phyloP scores from a whole-genome alignment of 106 monocot genomes.

The Dendrobium catenatum region DNA sequence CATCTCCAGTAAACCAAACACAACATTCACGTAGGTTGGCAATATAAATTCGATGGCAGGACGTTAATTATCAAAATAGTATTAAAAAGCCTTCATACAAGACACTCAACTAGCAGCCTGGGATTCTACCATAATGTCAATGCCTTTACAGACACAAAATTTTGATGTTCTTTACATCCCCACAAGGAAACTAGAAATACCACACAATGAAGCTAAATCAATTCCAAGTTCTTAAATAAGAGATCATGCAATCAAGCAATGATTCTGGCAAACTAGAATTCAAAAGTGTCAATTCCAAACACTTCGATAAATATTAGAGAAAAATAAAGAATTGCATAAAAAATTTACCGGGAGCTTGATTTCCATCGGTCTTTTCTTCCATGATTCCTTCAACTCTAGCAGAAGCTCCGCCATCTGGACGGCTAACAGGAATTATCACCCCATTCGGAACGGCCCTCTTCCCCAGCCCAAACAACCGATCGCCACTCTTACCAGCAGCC shows the following conservation, averaged over 20 bases:
- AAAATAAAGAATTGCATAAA: neutral
- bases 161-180: neutral
- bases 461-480: neutral
- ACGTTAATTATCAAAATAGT: neutral
- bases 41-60: neutral
- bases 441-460: slow-evolving; percentile 8
- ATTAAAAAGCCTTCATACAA: neutral
- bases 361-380: neutral
- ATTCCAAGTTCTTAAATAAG: neutral
- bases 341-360: neutral
- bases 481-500: slow-evolving; percentile 6
- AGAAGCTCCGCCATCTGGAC: neutral
- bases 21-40: neutral
- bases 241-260: neutral
- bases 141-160: neutral
- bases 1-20: neutral
- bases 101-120: neutral
- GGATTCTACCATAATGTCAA: neutral
- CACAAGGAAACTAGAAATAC: neutral
- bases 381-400: neutral
- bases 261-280: neutral
- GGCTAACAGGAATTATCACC: neutral
- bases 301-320: neutral
- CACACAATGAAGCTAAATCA: neutral
- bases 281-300: neutral